phyloP scores from a whole-genome alignment of 331 rosid genomes.

The Arachis monticola region DNA sequence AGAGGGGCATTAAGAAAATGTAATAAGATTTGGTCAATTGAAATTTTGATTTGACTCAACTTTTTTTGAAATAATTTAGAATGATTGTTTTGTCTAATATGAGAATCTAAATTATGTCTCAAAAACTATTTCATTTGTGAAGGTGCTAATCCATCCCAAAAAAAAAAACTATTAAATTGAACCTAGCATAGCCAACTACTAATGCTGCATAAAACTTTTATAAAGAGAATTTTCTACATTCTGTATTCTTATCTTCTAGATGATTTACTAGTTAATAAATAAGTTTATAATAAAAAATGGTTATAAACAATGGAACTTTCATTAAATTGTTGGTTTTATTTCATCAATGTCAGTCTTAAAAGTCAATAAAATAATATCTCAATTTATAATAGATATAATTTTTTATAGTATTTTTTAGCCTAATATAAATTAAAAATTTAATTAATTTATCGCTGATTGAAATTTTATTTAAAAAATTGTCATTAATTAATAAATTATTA shows the following conservation, averaged over 20 bases:
- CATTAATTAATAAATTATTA: too few relatives aligned
- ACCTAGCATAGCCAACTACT: not conserved
- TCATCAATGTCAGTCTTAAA: too few relatives aligned
- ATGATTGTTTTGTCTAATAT: conserved; percentile 1
- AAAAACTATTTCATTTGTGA: conserved; percentile 6
- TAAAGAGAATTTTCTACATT: conserved; percentile 5
- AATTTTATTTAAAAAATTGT: too few relatives aligned
- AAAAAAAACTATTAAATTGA: not conserved
- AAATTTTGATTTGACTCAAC: conserved; percentile 28
- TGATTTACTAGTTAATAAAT: not conserved
- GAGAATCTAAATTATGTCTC: conserved; percentile 21
- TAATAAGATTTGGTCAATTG: conserved; percentile 33
- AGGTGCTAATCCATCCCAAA: not conserved
- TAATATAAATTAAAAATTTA: too few relatives aligned
- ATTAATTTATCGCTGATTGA: too few relatives aligned
- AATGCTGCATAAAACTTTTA: not conserved
- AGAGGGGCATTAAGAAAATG: conserved; percentile 30
- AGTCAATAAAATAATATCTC: too few relatives aligned
- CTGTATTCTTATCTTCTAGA: conserved; percentile 19
- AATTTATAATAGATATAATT: too few relatives aligned
- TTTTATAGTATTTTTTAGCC: too few relatives aligned
- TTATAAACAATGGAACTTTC: conserved; percentile 3
- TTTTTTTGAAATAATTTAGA: conserved; percentile 16
- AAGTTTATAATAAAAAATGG: not conserved
- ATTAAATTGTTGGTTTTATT: too few relatives aligned